Conservation (phyloP, 345 rosid genomes). For the Eutrema heterophyllum region DNA sequence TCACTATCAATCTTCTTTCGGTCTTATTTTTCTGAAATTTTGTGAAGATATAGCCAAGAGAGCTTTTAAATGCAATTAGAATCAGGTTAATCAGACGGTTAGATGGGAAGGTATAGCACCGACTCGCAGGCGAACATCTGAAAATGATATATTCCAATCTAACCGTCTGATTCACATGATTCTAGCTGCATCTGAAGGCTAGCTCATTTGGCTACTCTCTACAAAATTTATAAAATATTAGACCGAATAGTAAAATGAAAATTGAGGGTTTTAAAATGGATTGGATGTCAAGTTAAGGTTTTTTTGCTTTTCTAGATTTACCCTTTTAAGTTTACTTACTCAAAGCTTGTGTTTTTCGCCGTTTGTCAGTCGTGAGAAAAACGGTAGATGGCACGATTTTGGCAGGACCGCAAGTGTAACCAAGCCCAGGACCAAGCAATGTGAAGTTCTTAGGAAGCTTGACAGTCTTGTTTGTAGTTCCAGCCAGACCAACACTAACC, state of each 20-base stretch:
- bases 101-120: background rate
- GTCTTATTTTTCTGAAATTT: background rate
- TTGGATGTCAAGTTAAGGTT: background rate
- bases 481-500: constrained; percentile 64
- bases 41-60: background rate
- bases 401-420: constrained; percentile 89
- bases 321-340: constrained; percentile 39
- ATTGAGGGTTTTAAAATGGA: background rate
- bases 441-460: constrained; percentile 88
- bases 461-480: constrained; percentile 78
- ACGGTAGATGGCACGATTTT: constrained; percentile 58
- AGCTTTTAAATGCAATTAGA: background rate
- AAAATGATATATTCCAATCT: background rate
- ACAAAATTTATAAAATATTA: background rate
- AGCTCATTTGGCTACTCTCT: background rate
- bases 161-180: background rate
- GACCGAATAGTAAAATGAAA: background rate
- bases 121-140: background rate
- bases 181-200: background rate
- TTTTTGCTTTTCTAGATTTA: background rate
- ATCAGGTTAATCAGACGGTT: background rate
- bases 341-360: constrained; percentile 72
- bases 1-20: background rate
- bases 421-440: constrained; percentile 73
- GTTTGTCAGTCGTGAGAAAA: constrained; percentile 59